Percentiles rank a stretch among this genome's conserved stretches.
phyloP scores from a whole-genome alignment of 2,329 filamentous ascomycete species.

The Colletotrichum coccodes region DNA sequence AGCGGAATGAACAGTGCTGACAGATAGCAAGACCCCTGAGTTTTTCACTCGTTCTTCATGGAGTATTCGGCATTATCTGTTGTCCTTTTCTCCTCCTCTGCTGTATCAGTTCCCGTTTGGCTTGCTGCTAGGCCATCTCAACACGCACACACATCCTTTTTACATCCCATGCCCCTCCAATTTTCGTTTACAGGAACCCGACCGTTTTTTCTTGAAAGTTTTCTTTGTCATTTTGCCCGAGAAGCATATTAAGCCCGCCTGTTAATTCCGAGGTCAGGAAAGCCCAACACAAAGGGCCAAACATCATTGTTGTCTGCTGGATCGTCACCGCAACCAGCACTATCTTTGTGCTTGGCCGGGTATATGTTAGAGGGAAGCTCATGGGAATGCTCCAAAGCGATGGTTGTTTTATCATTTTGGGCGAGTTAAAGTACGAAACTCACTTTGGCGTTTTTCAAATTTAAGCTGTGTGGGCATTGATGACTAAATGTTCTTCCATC shows the following conservation, averaged over 20 bases:
- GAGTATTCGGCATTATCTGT: too few relatives aligned
- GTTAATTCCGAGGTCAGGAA: constrained; percentile 4
- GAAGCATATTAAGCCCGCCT: background rate
- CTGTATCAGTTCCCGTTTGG: too few relatives aligned
- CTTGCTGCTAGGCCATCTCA: too few relatives aligned
- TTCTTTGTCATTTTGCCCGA: too few relatives aligned
- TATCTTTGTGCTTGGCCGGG: constrained; percentile 40
- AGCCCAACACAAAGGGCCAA: constrained; percentile 40
- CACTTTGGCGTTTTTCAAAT: background rate
- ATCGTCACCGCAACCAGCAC: constrained; percentile 41
- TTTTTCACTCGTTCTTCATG: too few relatives aligned
- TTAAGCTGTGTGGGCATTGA: background rate
- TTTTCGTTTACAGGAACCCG: too few relatives aligned
- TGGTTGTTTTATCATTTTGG: constrained; percentile 47
- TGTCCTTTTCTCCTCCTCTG: too few relatives aligned
- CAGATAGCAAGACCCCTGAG: too few relatives aligned
- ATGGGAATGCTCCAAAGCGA: constrained; percentile 46
- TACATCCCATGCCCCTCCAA: too few relatives aligned
- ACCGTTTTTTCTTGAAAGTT: too few relatives aligned
- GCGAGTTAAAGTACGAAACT: constrained; percentile 40
- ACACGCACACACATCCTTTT: too few relatives aligned
- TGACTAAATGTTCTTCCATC: background rate
- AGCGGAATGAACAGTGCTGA: too few relatives aligned
- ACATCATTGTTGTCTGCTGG: constrained; percentile 44
- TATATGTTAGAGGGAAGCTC: constrained; percentile 42